A percentile compares a stretch with the other conserved stretches of the same genome.
Conservation (phyloP, 2,329 filamentous ascomycete genomes). For the Exophiala viscosa region DNA sequence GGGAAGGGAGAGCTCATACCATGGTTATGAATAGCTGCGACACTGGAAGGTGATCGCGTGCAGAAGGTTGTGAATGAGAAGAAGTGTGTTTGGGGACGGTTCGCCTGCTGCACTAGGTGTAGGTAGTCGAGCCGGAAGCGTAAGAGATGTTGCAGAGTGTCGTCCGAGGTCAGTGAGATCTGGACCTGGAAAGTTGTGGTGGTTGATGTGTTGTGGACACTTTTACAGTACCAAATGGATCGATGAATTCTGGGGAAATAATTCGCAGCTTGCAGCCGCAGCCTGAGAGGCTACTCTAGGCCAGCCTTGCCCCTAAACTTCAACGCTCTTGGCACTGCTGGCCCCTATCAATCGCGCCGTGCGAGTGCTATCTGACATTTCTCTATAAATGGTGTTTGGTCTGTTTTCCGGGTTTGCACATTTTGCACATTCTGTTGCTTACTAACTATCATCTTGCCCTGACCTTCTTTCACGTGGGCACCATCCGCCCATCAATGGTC, state of each 20-base stretch:
- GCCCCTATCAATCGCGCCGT: no score
- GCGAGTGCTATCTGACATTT: no score
- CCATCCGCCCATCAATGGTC: no score
- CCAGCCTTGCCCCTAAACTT: background rate
- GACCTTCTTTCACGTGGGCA: no score
- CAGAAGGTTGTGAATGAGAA: background rate
- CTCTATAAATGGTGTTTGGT: no score
- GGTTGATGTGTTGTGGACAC: slow-evolving; percentile 12
- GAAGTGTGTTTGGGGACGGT: background rate
- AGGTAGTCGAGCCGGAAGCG: no score
- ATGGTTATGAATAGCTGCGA: background rate
- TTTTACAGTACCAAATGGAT: slow-evolving; percentile 8
- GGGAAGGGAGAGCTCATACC: slow-evolving; percentile 1
- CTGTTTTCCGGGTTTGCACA: no score
- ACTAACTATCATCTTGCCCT: no score
- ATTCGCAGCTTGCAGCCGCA: background rate
- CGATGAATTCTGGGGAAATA: slow-evolving; percentile 14
- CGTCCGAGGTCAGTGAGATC: background rate
- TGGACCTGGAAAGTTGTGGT: background rate
- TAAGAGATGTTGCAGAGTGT: background rate
- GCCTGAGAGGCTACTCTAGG: background rate
- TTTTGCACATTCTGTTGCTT: no score
- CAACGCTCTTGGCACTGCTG: no score
- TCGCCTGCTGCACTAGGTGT: no score
- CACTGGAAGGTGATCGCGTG: background rate